Conservation (phyloP, 805 yeast genomes). For the Zygosaccharomyces siamensis region DNA sequence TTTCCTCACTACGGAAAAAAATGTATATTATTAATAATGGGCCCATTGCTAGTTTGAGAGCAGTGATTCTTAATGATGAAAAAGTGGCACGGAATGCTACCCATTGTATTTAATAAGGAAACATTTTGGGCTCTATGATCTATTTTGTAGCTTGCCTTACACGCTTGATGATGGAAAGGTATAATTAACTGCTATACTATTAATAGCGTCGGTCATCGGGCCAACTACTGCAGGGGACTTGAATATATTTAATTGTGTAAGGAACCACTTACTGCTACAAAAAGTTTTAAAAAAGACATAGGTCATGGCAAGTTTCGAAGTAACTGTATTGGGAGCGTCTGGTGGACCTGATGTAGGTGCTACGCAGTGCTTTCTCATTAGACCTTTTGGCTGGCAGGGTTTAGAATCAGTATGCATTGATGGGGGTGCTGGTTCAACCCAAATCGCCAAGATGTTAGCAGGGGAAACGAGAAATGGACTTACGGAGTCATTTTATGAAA, state of each 20-base stretch:
- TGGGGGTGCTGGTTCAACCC: conserved; percentile 70
- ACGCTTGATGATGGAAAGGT: not conserved
- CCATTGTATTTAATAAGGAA: too few relatives aligned
- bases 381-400: conserved; percentile 40
- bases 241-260: too few relatives aligned
- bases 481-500: conserved; percentile 23
- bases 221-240: too few relatives aligned
- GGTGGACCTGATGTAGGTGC: conserved; percentile 80
- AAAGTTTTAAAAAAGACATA: not conserved
- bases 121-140: too few relatives aligned
- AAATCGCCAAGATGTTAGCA: conserved; percentile 42
- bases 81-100: too few relatives aligned
- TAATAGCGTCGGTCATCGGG: too few relatives aligned
- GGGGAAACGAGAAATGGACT: not conserved
- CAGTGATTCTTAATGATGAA: too few relatives aligned
- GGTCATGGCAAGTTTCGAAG: conserved; percentile 41
- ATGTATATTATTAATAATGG: not conserved
- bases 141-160: too few relatives aligned
- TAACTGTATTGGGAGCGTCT: conserved; percentile 68
- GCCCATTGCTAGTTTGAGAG: too few relatives aligned
- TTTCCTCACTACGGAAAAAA: not conserved
- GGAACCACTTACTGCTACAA: too few relatives aligned
- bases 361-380: conserved; percentile 64
- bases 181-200: too few relatives aligned
- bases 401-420: conserved; percentile 56